These are phyloP conservation scores for Microbotryum violaceum DNA, from an alignment of 1,284 basidiomycete species.

Conservation along the genomic window DNA sequence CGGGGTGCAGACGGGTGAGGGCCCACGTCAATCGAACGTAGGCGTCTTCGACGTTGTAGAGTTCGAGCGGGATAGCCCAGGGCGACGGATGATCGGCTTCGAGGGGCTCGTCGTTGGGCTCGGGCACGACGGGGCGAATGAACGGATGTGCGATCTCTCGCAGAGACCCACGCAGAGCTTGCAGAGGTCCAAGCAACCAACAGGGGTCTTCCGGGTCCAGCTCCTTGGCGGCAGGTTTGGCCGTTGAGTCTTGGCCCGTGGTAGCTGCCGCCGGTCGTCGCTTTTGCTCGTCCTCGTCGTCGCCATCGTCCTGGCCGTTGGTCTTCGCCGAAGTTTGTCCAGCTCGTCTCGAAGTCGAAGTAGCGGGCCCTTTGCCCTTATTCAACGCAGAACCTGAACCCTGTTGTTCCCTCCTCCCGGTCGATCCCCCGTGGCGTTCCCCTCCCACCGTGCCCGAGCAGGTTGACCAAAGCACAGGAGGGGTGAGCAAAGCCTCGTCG, in stretches of 20 bases:
- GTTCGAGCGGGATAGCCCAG: not conserved
- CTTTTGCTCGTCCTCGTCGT: not conserved
- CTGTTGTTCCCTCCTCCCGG: too few species aligned
- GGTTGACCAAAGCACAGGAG: too few species aligned
- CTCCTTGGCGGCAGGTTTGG: constrained; percentile 10
- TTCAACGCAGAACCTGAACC: too few species aligned
- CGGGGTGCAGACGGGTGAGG: constrained; percentile 10
- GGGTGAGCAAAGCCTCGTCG: too few species aligned
- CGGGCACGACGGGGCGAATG: not conserved
- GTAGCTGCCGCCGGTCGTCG: not conserved
- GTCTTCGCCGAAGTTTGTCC: not conserved
- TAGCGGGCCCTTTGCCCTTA: too few species aligned
- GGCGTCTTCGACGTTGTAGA: constrained; percentile 23
- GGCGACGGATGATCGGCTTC: not conserved
- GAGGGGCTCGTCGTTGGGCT: not conserved
- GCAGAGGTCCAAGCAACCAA: constrained; percentile 3
- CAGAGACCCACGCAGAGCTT: not conserved
- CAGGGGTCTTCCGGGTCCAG: constrained; percentile 9
- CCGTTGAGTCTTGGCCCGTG: not conserved
- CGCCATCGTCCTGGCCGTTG: not conserved
- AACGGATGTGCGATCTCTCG: constrained; percentile 2
- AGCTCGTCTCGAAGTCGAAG: too few species aligned
- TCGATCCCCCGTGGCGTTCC: too few species aligned
- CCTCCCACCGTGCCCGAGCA: too few species aligned
- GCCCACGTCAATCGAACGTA: constrained; percentile 18